phyloP scores from a whole-genome alignment of 148 eudicot species.

The Vaccinium vitisidaea region DNA sequence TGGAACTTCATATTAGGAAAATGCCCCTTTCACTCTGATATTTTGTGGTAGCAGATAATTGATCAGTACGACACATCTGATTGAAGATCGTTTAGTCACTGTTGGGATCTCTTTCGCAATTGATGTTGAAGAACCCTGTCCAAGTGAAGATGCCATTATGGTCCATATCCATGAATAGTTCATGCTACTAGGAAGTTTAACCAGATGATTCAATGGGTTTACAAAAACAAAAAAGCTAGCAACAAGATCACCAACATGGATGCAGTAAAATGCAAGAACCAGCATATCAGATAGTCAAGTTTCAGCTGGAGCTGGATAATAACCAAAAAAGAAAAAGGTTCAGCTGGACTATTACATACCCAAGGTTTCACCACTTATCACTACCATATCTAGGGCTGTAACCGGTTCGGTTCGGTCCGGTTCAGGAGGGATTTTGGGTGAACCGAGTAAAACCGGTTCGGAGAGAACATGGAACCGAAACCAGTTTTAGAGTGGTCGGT shows the following conservation, averaged over 20 bases:
- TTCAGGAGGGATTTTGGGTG: too few species aligned
- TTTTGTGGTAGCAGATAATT: neutral
- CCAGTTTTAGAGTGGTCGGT: too few species aligned
- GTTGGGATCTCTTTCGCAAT: neutral
- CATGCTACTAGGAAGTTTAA: neutral
- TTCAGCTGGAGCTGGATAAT: neutral
- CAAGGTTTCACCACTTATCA: neutral
- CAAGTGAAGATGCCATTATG: neutral
- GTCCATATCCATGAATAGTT: neutral
- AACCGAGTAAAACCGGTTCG: too few species aligned
- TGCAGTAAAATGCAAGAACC: neutral
- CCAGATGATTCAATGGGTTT: neutral
- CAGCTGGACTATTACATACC: neutral
- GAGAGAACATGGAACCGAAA: too few species aligned
- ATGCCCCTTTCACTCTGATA: neutral
- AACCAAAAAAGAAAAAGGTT: neutral
- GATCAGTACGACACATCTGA: neutral
- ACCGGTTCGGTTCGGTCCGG: too few species aligned
- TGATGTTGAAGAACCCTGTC: conserved; percentile 2
- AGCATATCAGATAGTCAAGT: neutral
- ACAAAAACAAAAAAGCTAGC: neutral
- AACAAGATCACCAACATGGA: neutral
- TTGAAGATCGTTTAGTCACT: neutral
- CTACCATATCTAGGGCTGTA: too few species aligned
- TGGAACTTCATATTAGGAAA: neutral